Evolutionary conservation across 176 grass and related monocot species (phyloP).

Genomic region (Avena atlantica): DNA sequence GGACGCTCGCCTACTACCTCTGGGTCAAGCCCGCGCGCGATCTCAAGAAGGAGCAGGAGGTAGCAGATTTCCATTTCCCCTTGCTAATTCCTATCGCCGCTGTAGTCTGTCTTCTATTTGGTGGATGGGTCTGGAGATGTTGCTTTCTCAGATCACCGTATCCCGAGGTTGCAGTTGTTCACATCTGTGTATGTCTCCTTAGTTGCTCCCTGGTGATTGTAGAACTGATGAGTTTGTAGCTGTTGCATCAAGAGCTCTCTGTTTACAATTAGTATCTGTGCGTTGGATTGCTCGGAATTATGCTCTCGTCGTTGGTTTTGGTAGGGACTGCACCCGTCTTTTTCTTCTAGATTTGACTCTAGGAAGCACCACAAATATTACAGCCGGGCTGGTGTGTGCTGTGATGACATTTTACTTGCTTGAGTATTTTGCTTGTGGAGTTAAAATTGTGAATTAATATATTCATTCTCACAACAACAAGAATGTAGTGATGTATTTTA

Average conservation of each 20-base stretch:
- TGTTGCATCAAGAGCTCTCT: not conserved
- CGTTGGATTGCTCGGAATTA: not conserved
- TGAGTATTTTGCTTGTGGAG: not conserved
- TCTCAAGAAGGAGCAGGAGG: conserved; percentile 90
- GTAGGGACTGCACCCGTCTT: not conserved
- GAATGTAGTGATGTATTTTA: not conserved
- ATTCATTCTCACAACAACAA: not conserved
- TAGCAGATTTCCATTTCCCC: not conserved
- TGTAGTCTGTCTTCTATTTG: not conserved
- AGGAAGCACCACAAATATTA: not conserved
- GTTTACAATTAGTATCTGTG: not conserved
- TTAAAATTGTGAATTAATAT: not conserved
- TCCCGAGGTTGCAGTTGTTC: not conserved
- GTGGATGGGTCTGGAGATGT: not conserved
- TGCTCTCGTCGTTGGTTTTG: not conserved
- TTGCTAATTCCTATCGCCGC: not conserved
- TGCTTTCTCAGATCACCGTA: conserved; percentile 11
- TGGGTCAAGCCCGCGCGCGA: conserved; percentile 80
- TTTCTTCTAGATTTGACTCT: not conserved
- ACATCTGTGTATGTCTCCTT: not conserved
- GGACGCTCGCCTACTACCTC: conserved; percentile 96
- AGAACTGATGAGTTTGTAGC: not conserved
- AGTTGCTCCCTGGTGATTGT: not conserved
- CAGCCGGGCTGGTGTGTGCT: not conserved
- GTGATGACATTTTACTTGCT: not conserved